These are phyloP conservation scores for Globisporangium nodosum DNA, from an alignment of 352 stramenopile genomes.

Conservation along the genomic window DNA sequence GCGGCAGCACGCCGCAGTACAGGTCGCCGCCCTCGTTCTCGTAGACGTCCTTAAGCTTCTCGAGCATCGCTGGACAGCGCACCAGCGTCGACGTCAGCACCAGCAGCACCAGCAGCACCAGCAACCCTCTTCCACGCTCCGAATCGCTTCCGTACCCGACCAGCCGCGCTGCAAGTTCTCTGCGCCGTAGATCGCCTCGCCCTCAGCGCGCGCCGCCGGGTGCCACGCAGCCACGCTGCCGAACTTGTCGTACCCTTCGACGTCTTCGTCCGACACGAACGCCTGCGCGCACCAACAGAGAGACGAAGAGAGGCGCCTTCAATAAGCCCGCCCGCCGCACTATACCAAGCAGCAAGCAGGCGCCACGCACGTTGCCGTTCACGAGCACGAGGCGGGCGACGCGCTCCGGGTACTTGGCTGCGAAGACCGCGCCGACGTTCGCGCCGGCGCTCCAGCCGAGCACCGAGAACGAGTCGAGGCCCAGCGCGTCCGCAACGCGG, in stretches of 20 bases:
- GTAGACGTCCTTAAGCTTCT: constrained; percentile 39
- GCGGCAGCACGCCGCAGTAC: constrained; percentile 59
- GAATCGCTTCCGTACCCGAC: constrained; percentile 16
- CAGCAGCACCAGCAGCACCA: background rate
- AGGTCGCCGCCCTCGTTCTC: constrained; percentile 52
- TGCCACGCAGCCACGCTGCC: constrained; percentile 54
- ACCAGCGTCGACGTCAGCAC: background rate
- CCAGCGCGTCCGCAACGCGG: constrained; percentile 47
- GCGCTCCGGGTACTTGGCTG: constrained; percentile 58
- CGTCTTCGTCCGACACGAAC: constrained; percentile 69
- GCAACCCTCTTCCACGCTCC: background rate
- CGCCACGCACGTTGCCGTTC: constrained; percentile 63
- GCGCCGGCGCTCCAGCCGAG: constrained; percentile 72
- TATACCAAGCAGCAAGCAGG: background rate
- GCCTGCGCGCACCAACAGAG: constrained; percentile 25
- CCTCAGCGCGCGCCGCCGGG: constrained; percentile 34
- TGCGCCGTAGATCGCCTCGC: constrained; percentile 44
- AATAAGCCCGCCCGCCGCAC: background rate
- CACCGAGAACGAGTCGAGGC: constrained; percentile 65
- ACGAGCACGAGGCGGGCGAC: constrained; percentile 69
- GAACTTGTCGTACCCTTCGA: constrained; percentile 47
- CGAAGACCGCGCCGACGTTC: constrained; percentile 66
- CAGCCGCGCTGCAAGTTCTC: constrained; percentile 53
- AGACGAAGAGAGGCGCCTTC: too few relatives aligned
- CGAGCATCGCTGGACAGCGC: constrained; percentile 41